phyloP scores from a whole-genome alignment of 2,329 filamentous ascomycete genomes.

The Aspergillus caelatus region DNA sequence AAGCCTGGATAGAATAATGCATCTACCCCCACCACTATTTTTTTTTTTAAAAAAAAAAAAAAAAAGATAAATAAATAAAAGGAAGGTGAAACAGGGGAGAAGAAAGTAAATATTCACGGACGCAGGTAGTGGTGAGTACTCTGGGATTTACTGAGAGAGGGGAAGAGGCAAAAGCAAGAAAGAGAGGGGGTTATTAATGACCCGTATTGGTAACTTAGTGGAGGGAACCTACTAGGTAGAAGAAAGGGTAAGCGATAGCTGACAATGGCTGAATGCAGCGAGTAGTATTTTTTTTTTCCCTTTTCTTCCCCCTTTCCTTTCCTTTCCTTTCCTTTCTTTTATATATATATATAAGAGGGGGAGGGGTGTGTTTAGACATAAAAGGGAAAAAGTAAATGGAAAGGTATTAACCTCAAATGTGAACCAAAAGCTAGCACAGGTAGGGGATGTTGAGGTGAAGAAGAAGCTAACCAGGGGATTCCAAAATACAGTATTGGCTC shows the following conservation, averaged over 20 bases:
- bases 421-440: not conserved
- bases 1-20: not conserved
- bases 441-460: not conserved
- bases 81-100: not conserved
- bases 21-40: too few species aligned
- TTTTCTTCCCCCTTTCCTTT: not conserved
- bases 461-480: conserved; percentile 11
- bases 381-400: not conserved
- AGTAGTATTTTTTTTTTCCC: conserved; percentile 13
- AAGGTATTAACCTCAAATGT: not conserved
- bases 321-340: not conserved
- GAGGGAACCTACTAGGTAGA: conserved; percentile 13
- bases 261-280: conserved; percentile 13
- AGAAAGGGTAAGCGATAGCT: conserved; percentile 18
- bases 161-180: conserved; percentile 14
- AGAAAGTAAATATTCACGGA: not conserved
- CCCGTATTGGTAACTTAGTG: conserved; percentile 8
- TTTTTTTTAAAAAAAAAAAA: too few species aligned
- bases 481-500: not conserved
- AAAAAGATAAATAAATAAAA: not conserved
- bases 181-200: conserved; percentile 8
- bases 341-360: too few species aligned
- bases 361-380: too few species aligned
- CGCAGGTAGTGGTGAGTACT: not conserved
- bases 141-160: not conserved